Base-by-base conservation (phyloP, 164 flowering plant species). In the Vitis rotundifolia region DNA sequence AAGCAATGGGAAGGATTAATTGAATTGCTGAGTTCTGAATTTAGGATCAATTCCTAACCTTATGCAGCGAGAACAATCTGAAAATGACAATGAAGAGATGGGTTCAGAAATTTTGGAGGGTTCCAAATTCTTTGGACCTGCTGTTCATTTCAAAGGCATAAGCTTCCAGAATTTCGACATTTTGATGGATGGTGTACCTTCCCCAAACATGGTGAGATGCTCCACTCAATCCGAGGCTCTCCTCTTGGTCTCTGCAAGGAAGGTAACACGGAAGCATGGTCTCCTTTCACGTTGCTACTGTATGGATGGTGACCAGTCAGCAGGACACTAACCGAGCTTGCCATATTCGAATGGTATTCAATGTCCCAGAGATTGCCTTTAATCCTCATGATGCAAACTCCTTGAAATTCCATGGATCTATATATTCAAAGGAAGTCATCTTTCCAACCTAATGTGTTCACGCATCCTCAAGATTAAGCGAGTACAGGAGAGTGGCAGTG, bases 211-310 rank as follows among this genome's bases (percentile, higher is more conserved):
- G n/a, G n/a, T n/a, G n/a, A n/a, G n/a, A n/a, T n/a, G n/a, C n/a
- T n/a, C n/a, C n/a, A n/a, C n/a, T n/a, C n/a, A n/a, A n/a, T n/a
- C n/a, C n/a, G n/a, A n/a, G n/a, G n/a, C n/a, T n/a, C n/a, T n/a
- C n/a, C n/a, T n/a, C n/a, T n/a, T n/a, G n/a, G n/a, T n/a, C n/a
- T n/a, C n/a, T n/a, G n/a, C n/a, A n/a, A n/a, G n/a, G n/a, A n/a
- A n/a, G n/a, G n/a, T n/a, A n/a, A n/a, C n/a, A 88, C 75, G 96
- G 97, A 28, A 80, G 71, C 71, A 88, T 92, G 96, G 88, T 89
- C 18, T 94, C 97, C 63, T 90, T 92, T 71, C 97, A 88, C 70
- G 82, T 90, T 50, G 86, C 89, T 13, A 89, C 90, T 3, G 77
- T 92, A 28, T 89, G 82, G 76, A 90, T 75, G 44, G 93, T 92